phyloP scores from a whole-genome alignment of 371 early-diverging fungal species.

The Sporodiniella umbellata region DNA sequence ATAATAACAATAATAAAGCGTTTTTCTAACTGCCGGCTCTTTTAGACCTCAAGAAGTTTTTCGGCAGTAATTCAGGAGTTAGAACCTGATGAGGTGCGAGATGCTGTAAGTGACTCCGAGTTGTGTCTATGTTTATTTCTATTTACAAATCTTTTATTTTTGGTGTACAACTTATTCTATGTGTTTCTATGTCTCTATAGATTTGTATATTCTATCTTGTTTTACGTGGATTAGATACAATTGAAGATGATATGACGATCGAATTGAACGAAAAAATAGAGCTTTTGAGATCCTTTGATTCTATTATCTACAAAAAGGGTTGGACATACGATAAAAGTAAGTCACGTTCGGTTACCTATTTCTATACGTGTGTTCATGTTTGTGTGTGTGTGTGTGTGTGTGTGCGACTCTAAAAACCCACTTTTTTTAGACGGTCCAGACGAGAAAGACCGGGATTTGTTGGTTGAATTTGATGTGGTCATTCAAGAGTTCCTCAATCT shows the following conservation, averaged over 20 bases:
- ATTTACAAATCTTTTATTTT: not conserved
- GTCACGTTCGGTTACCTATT: no score
- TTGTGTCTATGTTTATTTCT: not conserved
- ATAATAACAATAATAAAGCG: not conserved
- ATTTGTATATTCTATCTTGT: conserved; percentile 91
- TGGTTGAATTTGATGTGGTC: conserved; percentile 86
- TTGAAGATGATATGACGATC: conserved; percentile 98
- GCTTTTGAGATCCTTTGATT: conserved; percentile 78
- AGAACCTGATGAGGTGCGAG: conserved; percentile 77
- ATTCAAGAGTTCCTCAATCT: conserved; percentile 84
- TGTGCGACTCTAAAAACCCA: no score
- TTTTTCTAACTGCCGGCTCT: not conserved
- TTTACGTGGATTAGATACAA: conserved; percentile 93
- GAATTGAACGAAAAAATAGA: conserved; percentile 70
- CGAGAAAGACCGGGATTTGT: conserved; percentile 90
- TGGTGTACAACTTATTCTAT: not conserved
- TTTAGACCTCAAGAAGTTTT: conserved; percentile 90
- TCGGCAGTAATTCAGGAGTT: conserved; percentile 93
- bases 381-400: no score
- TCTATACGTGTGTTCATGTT: no score
- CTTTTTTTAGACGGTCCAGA: conserved; percentile 84
- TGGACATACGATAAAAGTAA: conserved; percentile 85
- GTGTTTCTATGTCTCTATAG: conserved; percentile 23
- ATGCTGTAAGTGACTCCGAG: conserved; percentile 53
- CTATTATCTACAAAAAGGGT: conserved; percentile 72